A percentile compares a stretch with the other conserved stretches of the same genome.
Conservation (phyloP, 148 eudicot genomes). For the Pharnaceum exiguum region DNA sequence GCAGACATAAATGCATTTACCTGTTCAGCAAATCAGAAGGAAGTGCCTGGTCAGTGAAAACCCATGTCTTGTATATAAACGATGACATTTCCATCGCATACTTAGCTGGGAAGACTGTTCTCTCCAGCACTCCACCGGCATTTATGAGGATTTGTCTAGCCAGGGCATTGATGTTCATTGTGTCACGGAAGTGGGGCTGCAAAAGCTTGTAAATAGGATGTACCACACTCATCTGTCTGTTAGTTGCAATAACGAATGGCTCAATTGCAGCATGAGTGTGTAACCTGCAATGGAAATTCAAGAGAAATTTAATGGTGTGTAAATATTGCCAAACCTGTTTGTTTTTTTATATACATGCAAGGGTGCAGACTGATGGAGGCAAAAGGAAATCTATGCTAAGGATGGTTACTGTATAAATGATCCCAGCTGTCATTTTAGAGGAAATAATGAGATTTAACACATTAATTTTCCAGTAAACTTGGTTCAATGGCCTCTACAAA, state of each 20-base stretch:
- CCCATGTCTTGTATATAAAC: conserved; percentile 27
- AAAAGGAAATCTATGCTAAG: no score
- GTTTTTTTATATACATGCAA: no score
- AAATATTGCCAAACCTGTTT: not conserved
- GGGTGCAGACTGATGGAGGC: no score
- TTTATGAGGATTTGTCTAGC: conserved; percentile 36
- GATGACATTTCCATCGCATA: conserved; percentile 41
- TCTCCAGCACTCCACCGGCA: conserved; percentile 38
- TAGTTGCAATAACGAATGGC: conserved; percentile 34
- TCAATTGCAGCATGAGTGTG: conserved; percentile 12
- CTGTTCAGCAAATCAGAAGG: conserved; percentile 17
- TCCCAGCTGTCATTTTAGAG: no score
- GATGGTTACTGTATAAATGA: no score
- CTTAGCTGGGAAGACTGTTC: conserved; percentile 25
- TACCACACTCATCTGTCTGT: conserved; percentile 40
- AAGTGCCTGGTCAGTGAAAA: conserved; percentile 23
- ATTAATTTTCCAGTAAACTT: no score
- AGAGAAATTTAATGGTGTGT: not conserved
- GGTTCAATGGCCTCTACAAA: no score
- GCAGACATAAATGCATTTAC: not conserved
- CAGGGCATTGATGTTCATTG: conserved; percentile 41
- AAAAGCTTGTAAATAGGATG: conserved; percentile 44
- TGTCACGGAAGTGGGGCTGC: conserved; percentile 40
- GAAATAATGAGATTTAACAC: no score
- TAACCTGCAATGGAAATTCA: conserved; percentile 2